These are phyloP conservation scores for Edaphochlamys debaryana DNA, from an alignment of 139 green algal genomes.

Conservation along the genomic window DNA sequence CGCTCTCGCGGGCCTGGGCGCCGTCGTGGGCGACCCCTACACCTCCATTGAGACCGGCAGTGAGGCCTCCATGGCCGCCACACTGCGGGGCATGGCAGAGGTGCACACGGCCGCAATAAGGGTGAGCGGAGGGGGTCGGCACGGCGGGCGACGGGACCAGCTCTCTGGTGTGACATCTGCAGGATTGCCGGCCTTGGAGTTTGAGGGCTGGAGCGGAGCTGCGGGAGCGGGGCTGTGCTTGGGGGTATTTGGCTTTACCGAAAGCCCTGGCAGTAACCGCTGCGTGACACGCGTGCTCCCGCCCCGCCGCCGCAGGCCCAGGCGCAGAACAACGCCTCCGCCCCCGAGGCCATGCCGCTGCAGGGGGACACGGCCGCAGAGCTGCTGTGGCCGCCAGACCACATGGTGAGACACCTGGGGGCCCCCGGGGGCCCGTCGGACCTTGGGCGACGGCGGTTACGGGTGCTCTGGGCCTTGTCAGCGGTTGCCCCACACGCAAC, in stretches of 20 bases:
- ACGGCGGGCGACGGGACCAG: no score
- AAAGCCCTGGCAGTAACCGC: no score
- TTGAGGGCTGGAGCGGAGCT: no score
- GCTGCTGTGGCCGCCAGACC: constrained; percentile 40
- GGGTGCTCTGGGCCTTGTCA: no score
- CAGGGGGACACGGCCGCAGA: neutral
- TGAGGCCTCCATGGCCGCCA: neutral
- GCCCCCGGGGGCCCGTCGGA: no score
- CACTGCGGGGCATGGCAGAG: constrained; percentile 7
- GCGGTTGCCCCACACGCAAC: no score
- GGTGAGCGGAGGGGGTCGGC: neutral
- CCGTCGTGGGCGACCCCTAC: constrained; percentile 17
- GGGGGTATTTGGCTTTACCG: no score
- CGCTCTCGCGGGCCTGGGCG: neutral
- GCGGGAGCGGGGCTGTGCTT: no score
- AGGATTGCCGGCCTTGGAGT: no score
- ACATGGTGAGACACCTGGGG: constrained; percentile 12
- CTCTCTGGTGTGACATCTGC: no score
- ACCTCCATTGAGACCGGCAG: constrained; percentile 8
- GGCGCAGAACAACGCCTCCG: neutral
- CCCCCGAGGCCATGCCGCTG: constrained; percentile 17
- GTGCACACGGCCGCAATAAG: neutral
- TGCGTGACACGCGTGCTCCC: no score
- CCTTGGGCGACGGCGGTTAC: no score
- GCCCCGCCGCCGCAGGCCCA: neutral